phyloP scores from a whole-genome alignment of 2,329 filamentous ascomycete species.

The Diplodia scrobiculata region DNA sequence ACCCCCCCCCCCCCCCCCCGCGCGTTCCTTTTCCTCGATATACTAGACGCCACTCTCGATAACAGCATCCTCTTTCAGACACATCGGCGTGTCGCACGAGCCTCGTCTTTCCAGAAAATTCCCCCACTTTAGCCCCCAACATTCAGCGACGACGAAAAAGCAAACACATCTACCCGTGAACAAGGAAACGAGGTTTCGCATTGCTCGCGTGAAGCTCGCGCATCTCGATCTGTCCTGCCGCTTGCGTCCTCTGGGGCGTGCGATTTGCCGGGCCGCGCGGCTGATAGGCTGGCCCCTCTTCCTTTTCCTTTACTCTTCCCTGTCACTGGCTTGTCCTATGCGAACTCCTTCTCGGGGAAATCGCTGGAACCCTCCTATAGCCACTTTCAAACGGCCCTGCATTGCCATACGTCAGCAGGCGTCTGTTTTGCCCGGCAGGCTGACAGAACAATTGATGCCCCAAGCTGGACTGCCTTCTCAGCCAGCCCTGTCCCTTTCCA shows the following conservation, averaged over 20 bases:
- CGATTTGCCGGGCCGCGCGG: neutral
- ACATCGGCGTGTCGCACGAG: constrained; percentile 12
- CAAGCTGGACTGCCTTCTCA: neutral
- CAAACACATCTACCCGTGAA: neutral
- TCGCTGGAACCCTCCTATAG: neutral
- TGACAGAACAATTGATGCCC: neutral
- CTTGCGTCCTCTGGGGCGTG: neutral
- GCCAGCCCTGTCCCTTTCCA: neutral
- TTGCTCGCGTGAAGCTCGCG: neutral
- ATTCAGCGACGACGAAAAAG: neutral
- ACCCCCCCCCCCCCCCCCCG: neutral
- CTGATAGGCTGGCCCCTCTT: neutral
- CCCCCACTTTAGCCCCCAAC: neutral
- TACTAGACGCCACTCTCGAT: constrained; percentile 15
- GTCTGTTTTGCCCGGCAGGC: neutral
- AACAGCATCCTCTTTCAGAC: constrained; percentile 16
- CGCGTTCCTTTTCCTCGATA: neutral
- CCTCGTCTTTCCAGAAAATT: constrained; percentile 14
- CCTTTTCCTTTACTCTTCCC: neutral
- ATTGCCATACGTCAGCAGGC: neutral
- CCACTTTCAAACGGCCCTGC: constrained; percentile 1
- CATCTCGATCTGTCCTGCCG: neutral
- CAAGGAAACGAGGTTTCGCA: neutral
- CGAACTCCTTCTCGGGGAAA: neutral
- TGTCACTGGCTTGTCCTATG: neutral